Percentiles rank a stretch among this genome's conserved stretches.
Conservation (phyloP, 2,329 filamentous ascomycete species). For the Fusarium scirpi region DNA sequence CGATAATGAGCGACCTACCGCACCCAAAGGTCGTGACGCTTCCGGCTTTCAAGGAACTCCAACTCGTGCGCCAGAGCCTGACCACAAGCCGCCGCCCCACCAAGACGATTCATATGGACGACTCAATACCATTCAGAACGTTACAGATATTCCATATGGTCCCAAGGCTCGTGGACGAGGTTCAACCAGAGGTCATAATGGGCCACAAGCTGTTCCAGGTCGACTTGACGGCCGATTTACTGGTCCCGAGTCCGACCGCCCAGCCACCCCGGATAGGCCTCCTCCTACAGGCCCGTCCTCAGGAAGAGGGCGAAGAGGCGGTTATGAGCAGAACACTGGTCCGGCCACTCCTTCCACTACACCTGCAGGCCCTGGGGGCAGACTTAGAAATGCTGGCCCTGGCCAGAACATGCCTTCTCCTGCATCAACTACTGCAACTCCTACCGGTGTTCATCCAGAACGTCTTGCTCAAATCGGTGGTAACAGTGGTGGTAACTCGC, state of each 20-base stretch:
- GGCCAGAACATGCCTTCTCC: slow-evolving; percentile 43
- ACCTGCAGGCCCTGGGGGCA: slow-evolving; percentile 54
- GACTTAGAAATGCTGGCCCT: slow-evolving; percentile 55
- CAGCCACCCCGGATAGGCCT: slow-evolving; percentile 62
- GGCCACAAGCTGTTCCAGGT: slow-evolving; percentile 53
- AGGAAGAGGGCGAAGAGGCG: slow-evolving; percentile 60
- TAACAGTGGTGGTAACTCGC: slow-evolving; percentile 23
- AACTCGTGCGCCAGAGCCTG: slow-evolving; percentile 58
- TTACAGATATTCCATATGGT: slow-evolving; percentile 65
- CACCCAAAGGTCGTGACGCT: slow-evolving; percentile 57
- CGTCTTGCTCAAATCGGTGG: slow-evolving; percentile 62
- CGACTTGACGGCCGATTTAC: slow-evolving; percentile 59
- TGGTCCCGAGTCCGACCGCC: slow-evolving; percentile 56
- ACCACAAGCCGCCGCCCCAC: slow-evolving; percentile 63
- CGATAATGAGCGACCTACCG: slow-evolving; percentile 48
- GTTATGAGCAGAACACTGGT: slow-evolving; percentile 54
- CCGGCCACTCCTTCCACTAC: slow-evolving; percentile 48
- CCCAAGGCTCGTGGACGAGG: slow-evolving; percentile 65
- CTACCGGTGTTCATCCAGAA: slow-evolving; percentile 62
- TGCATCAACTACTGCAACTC: slow-evolving; percentile 43
- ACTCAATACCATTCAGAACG: slow-evolving; percentile 64
- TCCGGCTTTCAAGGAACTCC: slow-evolving; percentile 54
- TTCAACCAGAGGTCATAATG: slow-evolving; percentile 54
- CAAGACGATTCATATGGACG: slow-evolving; percentile 74
- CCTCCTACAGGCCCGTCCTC: slow-evolving; percentile 67